phyloP scores from a whole-genome alignment of 169 alveolate genomes.

The Cystoisospora suis region DNA sequence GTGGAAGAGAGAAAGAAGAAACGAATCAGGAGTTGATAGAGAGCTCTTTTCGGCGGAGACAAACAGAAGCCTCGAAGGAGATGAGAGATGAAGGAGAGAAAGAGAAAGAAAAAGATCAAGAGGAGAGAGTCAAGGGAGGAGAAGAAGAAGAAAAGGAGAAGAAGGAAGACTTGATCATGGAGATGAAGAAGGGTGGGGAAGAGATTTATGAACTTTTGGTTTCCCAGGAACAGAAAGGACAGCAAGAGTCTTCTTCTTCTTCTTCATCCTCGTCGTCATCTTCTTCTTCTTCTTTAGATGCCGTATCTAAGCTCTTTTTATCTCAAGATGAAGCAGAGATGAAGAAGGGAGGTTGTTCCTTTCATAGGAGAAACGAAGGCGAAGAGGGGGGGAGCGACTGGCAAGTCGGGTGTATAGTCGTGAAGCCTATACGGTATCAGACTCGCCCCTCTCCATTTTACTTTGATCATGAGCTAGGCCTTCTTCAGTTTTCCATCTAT shows the following conservation, averaged over 20 bases:
- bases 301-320: too few species aligned
- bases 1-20: background rate
- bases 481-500: background rate
- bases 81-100: background rate
- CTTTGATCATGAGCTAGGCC: background rate
- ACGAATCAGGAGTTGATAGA: background rate
- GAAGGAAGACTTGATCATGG: too few species aligned
- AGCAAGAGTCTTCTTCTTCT: too few species aligned
- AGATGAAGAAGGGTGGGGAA: too few species aligned
- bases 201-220: too few species aligned
- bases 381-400: background rate
- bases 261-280: too few species aligned
- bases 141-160: background rate
- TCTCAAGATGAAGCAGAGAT: background rate
- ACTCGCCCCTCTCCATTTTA: background rate
- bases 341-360: background rate
- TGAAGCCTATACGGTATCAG: background rate
- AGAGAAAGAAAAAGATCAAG: background rate
- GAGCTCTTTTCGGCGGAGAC: background rate
- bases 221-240: too few species aligned
- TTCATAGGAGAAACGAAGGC: background rate
- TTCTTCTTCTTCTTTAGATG: too few species aligned
- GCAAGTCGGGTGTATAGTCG: background rate
- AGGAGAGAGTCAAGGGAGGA: background rate
- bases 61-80: too few species aligned